A percentile compares a stretch with the other conserved stretches of the same genome.
Evolutionary conservation across 768 basidiomycete genomes (phyloP).

Genomic region (Termitomyces bulborhizus): DNA sequence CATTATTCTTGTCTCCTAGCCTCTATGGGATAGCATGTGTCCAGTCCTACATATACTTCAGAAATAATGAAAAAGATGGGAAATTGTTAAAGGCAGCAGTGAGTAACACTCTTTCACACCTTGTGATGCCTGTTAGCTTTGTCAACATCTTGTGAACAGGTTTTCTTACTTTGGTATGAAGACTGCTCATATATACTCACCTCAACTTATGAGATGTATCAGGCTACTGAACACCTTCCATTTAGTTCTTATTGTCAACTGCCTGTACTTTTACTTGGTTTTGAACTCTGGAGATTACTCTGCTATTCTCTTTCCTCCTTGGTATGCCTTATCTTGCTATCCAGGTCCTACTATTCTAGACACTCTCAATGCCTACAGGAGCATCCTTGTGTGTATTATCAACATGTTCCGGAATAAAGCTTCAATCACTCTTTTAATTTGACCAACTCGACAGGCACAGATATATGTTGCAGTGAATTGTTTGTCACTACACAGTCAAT

Average conservation of each 20-base stretch:
- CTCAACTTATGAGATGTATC: neutral
- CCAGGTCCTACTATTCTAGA: too few species aligned
- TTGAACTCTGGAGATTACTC: neutral
- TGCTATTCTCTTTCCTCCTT: neutral
- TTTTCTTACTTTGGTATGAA: conserved; percentile 3
- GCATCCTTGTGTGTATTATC: neutral
- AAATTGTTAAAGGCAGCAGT: conserved; percentile 1
- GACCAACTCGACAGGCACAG: neutral
- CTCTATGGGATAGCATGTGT: conserved; percentile 4
- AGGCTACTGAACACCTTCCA: conserved; percentile 5
- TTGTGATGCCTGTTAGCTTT: neutral
- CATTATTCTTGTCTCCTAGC: neutral
- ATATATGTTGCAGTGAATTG: neutral
- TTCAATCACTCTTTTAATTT: neutral
- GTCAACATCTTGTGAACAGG: neutral
- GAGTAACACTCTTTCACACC: neutral
- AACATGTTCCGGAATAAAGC: neutral
- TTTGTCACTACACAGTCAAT: neutral
- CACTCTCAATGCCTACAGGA: neutral
- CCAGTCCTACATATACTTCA: conserved; percentile 1
- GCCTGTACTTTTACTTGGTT: neutral
- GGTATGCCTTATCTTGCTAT: neutral
- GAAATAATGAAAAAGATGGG: neutral
- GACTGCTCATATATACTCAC: too few species aligned
- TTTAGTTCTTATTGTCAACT: neutral